These are phyloP conservation scores for Melaleuca quinquenervia DNA, from an alignment of 345 rosid genomes.

Conservation along the genomic window DNA sequence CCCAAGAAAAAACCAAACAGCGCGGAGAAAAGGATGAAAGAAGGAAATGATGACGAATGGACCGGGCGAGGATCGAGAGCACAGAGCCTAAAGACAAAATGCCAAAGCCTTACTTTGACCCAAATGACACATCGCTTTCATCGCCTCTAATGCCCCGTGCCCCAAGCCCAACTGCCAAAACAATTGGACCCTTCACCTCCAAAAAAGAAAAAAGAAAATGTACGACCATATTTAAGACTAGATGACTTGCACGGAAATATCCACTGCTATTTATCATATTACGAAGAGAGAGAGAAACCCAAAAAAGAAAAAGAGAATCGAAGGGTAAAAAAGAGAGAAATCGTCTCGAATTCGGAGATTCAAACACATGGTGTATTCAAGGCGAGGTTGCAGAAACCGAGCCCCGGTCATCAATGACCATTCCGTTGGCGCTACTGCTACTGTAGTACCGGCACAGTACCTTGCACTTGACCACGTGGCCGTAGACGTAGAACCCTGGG, in stretches of 20 bases:
- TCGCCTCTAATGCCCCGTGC: neutral
- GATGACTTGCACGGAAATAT: neutral
- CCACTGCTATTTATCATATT: neutral
- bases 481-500: slow-evolving; percentile 87
- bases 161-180: neutral
- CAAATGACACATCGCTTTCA: neutral
- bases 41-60: neutral
- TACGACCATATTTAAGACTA: neutral
- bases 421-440: slow-evolving; percentile 3
- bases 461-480: slow-evolving; percentile 78
- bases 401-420: neutral
- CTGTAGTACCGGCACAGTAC: slow-evolving; percentile 63
- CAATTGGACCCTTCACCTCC: neutral
- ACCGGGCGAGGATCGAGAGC: neutral
- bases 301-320: neutral
- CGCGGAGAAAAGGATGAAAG: neutral
- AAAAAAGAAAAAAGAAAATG: neutral
- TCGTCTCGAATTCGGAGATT: neutral
- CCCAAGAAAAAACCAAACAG: neutral
- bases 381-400: neutral
- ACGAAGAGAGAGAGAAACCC: neutral
- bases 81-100: neutral
- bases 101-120: neutral
- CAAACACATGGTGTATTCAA: neutral
- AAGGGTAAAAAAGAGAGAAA: neutral